Base-by-base conservation (phyloP, 2,329 filamentous ascomycete species). In the Penicillium corylophilum region DNA sequence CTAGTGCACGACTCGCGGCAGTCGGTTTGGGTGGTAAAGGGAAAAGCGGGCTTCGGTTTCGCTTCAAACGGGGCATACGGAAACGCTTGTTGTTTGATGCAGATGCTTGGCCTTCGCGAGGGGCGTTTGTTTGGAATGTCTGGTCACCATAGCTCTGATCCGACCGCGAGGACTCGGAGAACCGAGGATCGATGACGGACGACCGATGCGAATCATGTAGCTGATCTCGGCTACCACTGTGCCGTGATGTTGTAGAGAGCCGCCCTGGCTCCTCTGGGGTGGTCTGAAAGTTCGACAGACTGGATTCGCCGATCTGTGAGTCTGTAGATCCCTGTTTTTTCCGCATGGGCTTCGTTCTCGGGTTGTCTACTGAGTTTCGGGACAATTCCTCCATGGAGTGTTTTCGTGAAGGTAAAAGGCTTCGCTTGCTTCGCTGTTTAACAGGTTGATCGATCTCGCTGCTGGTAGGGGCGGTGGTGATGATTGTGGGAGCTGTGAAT, bases 101-200 rank as follows among this genome's bases (percentile, higher is more conserved):
- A 13, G 81, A 75, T 9, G 16, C 35, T 13, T 53, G 43, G n/a
- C 42, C 46, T 56, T 88, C 83, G 10, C 84, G 86, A 6, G 83
- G 85, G 40, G 79, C 85, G 47, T 79, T 81, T 57, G 76, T 81
- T 44, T 79, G 80, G 70, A 82, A 82, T 44, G 83, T 74, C 60
- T 81, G 81, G 63, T 92, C 87, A 38, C 80, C 84, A 15, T 86
- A 89, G 72, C 89, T 95, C 40, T 83, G 88, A 70, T 96, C 92
- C 24, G 93, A 96, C 60, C 89, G 83, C 2, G 91, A 96, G 1
- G 93, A 96, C 65, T 96, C 93, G 5, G 89, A 94, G 24, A 88
- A 74, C 36, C 89, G 79, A 56, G 82, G 81, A 26, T 83, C 75
- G 10, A 86, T 83, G 18, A 88, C 77, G 7, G 84, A 83, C 2